Evolutionary conservation across 2,329 filamentous ascomycete species (phyloP).

Genomic region (Claviceps maximensis): DNA sequence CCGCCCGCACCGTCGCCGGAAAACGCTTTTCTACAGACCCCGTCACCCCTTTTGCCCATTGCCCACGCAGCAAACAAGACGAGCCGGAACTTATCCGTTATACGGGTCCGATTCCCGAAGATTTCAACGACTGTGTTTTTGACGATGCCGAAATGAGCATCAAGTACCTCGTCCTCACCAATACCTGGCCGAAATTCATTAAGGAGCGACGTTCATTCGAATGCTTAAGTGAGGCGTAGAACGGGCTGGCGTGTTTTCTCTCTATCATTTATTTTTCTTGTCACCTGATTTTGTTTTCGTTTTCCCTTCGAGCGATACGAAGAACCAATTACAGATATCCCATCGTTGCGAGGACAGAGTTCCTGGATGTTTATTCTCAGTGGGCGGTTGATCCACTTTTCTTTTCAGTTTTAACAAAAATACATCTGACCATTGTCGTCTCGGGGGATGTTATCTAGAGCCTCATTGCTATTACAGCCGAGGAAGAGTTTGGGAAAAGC

Average conservation of each 20-base stretch:
- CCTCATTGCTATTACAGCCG: too few species aligned
- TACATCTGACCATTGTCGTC: too few species aligned
- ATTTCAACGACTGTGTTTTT: conserved; percentile 42
- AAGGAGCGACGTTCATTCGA: conserved; percentile 26
- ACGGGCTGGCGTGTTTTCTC: neutral
- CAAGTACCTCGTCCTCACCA: conserved; percentile 55
- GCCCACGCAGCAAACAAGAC: conserved; percentile 10
- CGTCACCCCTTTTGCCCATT: conserved; percentile 29
- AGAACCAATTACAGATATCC: neutral
- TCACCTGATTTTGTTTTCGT: neutral
- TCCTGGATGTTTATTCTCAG: neutral
- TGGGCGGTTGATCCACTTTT: neutral
- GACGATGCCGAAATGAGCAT: conserved; percentile 46
- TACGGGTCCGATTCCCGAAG: conserved; percentile 32
- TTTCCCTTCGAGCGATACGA: neutral
- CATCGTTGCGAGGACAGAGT: neutral
- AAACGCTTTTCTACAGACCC: conserved; percentile 25
- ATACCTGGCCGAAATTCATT: conserved; percentile 54
- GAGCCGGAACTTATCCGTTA: conserved; percentile 18
- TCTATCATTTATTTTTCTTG: neutral
- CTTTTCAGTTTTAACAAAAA: neutral
- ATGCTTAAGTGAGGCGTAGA: conserved; percentile 6
- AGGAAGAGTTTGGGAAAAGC: too few species aligned
- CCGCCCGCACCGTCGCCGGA: conserved; percentile 33
- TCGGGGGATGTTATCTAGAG: too few species aligned